Conservation (phyloP, 2,329 filamentous ascomycete genomes). For the Elsinoe necatrix region DNA sequence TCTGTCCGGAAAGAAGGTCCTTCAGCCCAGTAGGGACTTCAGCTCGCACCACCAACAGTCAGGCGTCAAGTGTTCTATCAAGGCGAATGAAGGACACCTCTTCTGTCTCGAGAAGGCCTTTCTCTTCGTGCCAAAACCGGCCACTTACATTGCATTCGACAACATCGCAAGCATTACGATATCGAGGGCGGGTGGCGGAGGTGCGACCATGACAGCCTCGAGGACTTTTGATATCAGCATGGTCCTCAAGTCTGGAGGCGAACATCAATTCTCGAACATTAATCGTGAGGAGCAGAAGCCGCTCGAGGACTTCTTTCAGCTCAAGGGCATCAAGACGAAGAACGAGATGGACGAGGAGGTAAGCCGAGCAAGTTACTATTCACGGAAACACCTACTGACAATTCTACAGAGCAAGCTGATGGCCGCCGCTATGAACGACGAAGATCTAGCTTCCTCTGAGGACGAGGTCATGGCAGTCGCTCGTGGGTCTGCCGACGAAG, state of each 20-base stretch:
- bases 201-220: slow-evolving; percentile 69
- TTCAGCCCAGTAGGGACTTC: slow-evolving; percentile 89
- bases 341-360: slow-evolving; percentile 98
- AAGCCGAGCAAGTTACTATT: slow-evolving; percentile 33
- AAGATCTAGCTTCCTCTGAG: slow-evolving; percentile 75
- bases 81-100: slow-evolving; percentile 93
- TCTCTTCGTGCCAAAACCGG: slow-evolving; percentile 97
- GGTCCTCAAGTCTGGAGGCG: slow-evolving; percentile 77
- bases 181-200: slow-evolving; percentile 74
- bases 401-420: slow-evolving; percentile 51
- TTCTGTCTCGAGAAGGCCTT: slow-evolving; percentile 98
- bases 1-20: slow-evolving; percentile 88
- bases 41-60: slow-evolving; percentile 85
- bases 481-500: slow-evolving; percentile 88
- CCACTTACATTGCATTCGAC: slow-evolving; percentile 94
- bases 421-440: slow-evolving; percentile 72
- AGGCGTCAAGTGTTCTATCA: slow-evolving; percentile 99
- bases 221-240: slow-evolving; percentile 97
- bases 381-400: slow-evolving; percentile 24
- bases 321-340: slow-evolving; percentile 90
- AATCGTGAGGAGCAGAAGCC: slow-evolving; percentile 96
- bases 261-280: slow-evolving; percentile 98
- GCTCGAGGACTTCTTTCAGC: slow-evolving; percentile 95
- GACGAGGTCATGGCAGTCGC: slow-evolving; percentile 66
- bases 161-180: slow-evolving; percentile 87